phyloP scores from a whole-genome alignment of 169 alveolate genomes.

The Plasmodium vivax region DNA sequence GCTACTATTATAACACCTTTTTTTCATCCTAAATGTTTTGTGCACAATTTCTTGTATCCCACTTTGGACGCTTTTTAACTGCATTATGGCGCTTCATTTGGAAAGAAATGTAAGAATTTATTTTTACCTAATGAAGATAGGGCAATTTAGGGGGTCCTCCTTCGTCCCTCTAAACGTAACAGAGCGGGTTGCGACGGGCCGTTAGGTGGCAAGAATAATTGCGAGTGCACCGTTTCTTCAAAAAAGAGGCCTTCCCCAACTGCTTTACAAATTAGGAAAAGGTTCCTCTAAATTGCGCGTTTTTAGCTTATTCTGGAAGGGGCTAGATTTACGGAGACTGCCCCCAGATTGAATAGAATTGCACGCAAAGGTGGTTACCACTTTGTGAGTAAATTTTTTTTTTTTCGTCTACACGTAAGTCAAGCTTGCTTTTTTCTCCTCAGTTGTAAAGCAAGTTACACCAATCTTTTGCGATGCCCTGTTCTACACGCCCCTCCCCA shows the following conservation, averaged over 20 bases:
- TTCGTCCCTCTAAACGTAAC: not conserved
- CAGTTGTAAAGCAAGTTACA: not conserved
- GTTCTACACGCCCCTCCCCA: not conserved
- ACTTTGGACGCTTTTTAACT: not conserved
- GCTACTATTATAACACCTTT: not conserved
- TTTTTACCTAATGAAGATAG: not conserved
- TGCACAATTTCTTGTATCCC: not conserved
- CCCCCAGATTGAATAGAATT: no score
- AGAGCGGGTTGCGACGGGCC: not conserved
- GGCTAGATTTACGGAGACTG: no score
- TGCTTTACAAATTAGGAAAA: not conserved
- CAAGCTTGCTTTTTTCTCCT: not conserved
- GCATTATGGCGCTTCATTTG: not conserved
- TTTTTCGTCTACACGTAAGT: not conserved
- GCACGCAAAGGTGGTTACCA: not conserved
- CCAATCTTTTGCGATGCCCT: not conserved
- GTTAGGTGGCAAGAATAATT: not conserved
- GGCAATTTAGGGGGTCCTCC: not conserved
- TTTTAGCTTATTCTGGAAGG: no score
- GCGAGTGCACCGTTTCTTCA: not conserved
- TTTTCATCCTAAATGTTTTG: not conserved
- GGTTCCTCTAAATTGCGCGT: not conserved
- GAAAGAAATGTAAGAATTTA: not conserved
- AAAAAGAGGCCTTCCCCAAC: not conserved
- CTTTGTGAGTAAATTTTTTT: not conserved